phyloP scores from a whole-genome alignment of 73 alveolate species.

The Paramecium bursaria region DNA sequence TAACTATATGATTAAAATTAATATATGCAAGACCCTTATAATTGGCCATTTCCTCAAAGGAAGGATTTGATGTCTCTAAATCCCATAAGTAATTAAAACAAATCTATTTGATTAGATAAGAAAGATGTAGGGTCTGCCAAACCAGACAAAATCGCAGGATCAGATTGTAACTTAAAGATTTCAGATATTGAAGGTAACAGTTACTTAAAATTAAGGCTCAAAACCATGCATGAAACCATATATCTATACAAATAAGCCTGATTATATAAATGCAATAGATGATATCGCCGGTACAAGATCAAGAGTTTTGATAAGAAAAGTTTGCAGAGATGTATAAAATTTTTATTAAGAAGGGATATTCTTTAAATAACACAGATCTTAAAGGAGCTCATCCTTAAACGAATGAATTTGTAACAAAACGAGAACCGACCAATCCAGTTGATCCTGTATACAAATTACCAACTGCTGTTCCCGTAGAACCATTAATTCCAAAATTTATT shows the following conservation, averaged over 20 bases:
- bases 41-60: slow-evolving; percentile 81
- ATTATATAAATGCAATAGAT: slow-evolving; percentile 57
- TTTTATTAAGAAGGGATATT: slow-evolving; percentile 74
- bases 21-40: slow-evolving; percentile 73
- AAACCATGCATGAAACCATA: slow-evolving; percentile 74
- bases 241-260: slow-evolving; percentile 70
- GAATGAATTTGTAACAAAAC: slow-evolving; percentile 77
- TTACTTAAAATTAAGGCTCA: slow-evolving; percentile 60
- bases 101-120: slow-evolving; percentile 35
- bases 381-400: slow-evolving; percentile 80
- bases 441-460: slow-evolving; percentile 94
- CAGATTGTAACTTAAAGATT: slow-evolving; percentile 46
- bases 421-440: slow-evolving; percentile 87
- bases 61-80: slow-evolving; percentile 78
- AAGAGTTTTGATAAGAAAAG: slow-evolving; percentile 3
- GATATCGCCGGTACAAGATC: slow-evolving; percentile 76
- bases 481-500: slow-evolving; percentile 93
- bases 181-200: slow-evolving; percentile 65
- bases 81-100: slow-evolving; percentile 65
- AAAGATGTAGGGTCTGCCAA: slow-evolving; percentile 62
- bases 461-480: slow-evolving; percentile 86
- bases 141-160: slow-evolving; percentile 55
- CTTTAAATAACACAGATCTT: slow-evolving; percentile 76
- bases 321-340: slow-evolving; percentile 64
- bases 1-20: no score